Evolutionary conservation across 1,139 yeast species (phyloP).

Genomic region (Blastobotrys buckinghamii): DNA sequence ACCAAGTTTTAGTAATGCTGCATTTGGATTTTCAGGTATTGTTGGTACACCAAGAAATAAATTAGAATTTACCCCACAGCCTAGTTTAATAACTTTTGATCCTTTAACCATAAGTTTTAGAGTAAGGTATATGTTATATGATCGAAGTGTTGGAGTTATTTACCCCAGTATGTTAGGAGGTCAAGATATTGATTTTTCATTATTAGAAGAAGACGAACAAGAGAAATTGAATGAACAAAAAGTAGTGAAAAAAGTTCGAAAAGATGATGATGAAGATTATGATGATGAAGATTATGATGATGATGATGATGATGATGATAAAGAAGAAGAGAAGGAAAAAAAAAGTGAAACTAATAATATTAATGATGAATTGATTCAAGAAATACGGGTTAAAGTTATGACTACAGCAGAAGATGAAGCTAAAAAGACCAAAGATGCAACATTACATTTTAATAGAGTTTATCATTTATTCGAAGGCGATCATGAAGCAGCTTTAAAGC

Average conservation of each 20-base stretch:
- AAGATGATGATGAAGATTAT: constrained; percentile 29
- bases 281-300: constrained; percentile 27
- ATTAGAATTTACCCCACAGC: constrained; percentile 9
- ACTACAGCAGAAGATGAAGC: constrained; percentile 15
- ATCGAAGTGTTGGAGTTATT: constrained; percentile 30
- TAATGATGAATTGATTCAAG: not conserved
- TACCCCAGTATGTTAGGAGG: constrained; percentile 24
- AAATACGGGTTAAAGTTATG: not conserved
- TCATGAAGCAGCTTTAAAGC: constrained; percentile 66
- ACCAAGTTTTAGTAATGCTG: not conserved
- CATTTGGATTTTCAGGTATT: not conserved
- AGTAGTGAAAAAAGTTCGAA: constrained; percentile 15
- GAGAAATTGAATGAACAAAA: constrained; percentile 11
- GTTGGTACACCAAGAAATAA: constrained; percentile 7
- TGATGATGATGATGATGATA: constrained; percentile 11
- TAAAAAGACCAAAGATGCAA: constrained; percentile 18
- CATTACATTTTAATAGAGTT: constrained; percentile 39
- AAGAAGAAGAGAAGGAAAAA: constrained; percentile 14
- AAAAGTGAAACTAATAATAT: constrained; percentile 6
- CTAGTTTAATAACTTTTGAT: constrained; percentile 23
- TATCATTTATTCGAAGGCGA: constrained; percentile 86
- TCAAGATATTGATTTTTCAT: constrained; percentile 26
- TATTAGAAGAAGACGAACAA: constrained; percentile 25
- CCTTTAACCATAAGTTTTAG: constrained; percentile 34
- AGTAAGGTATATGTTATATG: constrained; percentile 39